A percentile compares a stretch with the other conserved stretches of the same genome.
Conservation (phyloP, 371 early-diverging fungal genomes). For the Haplosporangium sp. region DNA sequence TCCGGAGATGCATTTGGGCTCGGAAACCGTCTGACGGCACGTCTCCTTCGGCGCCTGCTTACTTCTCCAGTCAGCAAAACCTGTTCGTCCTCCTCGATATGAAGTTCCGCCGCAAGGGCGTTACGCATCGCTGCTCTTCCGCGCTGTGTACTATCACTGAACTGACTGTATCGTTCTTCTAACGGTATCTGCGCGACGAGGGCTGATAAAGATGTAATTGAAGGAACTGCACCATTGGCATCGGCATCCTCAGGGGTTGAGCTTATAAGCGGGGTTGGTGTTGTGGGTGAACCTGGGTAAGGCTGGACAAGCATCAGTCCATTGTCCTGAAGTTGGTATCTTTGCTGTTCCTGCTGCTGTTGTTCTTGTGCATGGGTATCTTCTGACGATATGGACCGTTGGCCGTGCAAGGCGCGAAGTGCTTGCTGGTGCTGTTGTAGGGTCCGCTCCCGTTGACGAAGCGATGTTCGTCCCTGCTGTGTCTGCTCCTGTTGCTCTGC, state of each 20-base stretch:
- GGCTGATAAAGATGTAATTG: background rate
- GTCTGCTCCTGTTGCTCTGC: conserved; percentile 8
- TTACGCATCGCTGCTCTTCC: conserved; percentile 40
- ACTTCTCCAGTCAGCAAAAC: conserved; percentile 41
- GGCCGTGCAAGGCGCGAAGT: conserved; percentile 14
- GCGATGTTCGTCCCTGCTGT: background rate
- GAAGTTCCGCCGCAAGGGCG: conserved; percentile 16
- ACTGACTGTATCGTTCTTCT: conserved; percentile 31
- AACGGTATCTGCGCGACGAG: background rate
- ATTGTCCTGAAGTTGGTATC: conserved; percentile 26
- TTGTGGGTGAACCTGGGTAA: conserved; percentile 17
- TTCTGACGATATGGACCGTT: conserved; percentile 5
- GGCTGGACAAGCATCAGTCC: conserved; percentile 36
- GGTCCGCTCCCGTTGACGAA: background rate
- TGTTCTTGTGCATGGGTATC: conserved; percentile 17
- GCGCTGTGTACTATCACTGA: conserved; percentile 25
- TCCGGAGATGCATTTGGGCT: conserved; percentile 16
- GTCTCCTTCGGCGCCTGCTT: conserved; percentile 42
- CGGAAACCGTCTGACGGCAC: conserved; percentile 14
- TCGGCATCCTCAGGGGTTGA: background rate
- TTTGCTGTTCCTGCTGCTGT: conserved; percentile 13
- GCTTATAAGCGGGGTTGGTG: conserved; percentile 8
- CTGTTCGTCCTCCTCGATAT: conserved; percentile 37
- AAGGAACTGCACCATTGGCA: background rate
- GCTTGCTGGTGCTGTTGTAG: conserved; percentile 15